These are phyloP conservation scores for Ophiosphaerella herpotricha DNA, from an alignment of 2,329 filamentous ascomycete genomes.

Conservation along the genomic window DNA sequence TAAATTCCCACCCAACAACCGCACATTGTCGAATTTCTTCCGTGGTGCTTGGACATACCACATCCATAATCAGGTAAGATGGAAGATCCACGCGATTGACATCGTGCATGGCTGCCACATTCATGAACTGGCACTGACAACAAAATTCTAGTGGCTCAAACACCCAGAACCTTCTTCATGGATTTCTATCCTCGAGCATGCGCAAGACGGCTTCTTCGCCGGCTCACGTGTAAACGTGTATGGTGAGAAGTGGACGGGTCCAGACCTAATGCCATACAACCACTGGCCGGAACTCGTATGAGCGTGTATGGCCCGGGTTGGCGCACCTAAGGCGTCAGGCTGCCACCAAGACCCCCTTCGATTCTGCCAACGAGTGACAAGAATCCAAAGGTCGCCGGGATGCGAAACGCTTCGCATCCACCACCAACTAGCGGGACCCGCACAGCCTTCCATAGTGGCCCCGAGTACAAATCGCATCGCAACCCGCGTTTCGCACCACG, in stretches of 20 bases:
- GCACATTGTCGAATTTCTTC: constrained; percentile 62
- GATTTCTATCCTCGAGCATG: constrained; percentile 58
- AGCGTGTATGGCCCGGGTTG: constrained; percentile 13
- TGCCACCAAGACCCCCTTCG: constrained; percentile 6
- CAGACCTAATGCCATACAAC: constrained; percentile 54
- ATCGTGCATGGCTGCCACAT: background rate
- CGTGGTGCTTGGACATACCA: constrained; percentile 62
- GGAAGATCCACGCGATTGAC: background rate
- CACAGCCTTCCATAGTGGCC: too few species aligned
- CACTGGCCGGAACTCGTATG: constrained; percentile 57
- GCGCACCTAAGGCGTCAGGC: background rate
- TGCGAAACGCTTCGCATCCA: constrained; percentile 8
- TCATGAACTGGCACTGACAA: constrained; percentile 25
- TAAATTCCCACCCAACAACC: constrained; percentile 60
- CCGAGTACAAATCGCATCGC: too few species aligned
- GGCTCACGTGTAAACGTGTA: constrained; percentile 57
- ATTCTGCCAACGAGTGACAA: constrained; percentile 24
- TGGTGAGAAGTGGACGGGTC: constrained; percentile 59
- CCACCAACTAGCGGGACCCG: too few species aligned
- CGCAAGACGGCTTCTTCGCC: constrained; percentile 60
- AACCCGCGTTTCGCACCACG: too few species aligned
- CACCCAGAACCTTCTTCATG: constrained; percentile 61
- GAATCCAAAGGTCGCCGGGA: constrained; percentile 17
- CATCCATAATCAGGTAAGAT: constrained; percentile 60
- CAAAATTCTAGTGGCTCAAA: constrained; percentile 54